Conservation (phyloP, 208 protist species). For the Acanthamoeba triangularis region DNA sequence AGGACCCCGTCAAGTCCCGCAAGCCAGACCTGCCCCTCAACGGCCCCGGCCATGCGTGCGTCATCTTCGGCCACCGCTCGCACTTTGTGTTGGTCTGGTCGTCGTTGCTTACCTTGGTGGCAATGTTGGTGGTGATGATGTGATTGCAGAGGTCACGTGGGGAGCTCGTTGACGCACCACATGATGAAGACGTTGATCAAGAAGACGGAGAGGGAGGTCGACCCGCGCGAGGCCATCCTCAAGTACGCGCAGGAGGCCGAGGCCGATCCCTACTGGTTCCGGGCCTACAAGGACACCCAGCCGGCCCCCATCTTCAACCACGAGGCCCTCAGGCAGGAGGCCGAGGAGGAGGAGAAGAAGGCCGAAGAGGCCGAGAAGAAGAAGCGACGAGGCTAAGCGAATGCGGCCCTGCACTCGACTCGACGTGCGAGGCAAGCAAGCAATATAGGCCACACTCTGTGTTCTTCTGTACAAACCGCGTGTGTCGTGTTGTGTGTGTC, state of each 20-base stretch:
- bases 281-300: slow-evolving; percentile 61
- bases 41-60: slow-evolving; percentile 19
- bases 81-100: no score
- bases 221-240: slow-evolving; percentile 74
- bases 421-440: no score
- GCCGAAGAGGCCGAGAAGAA: slow-evolving; percentile 27
- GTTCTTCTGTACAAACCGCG: no score
- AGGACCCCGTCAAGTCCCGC: slow-evolving; percentile 55
- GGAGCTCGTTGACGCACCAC: slow-evolving; percentile 54
- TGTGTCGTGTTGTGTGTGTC: no score
- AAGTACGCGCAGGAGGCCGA: slow-evolving; percentile 36
- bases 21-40: slow-evolving; percentile 42
- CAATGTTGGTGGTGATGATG: no score
- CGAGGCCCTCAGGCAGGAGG: slow-evolving; percentile 32
- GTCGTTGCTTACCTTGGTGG: neutral
- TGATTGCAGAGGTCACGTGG: slow-evolving; percentile 18
- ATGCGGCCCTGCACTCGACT: no score
- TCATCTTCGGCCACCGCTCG: neutral
- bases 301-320: slow-evolving; percentile 51
- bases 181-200: slow-evolving; percentile 51
- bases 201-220: slow-evolving; percentile 50
- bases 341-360: slow-evolving; percentile 44
- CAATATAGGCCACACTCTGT: no score
- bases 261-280: slow-evolving; percentile 55
- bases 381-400: neutral